phyloP scores from a whole-genome alignment of 2,329 filamentous ascomycete genomes.

The Epichloe aotearoae region DNA sequence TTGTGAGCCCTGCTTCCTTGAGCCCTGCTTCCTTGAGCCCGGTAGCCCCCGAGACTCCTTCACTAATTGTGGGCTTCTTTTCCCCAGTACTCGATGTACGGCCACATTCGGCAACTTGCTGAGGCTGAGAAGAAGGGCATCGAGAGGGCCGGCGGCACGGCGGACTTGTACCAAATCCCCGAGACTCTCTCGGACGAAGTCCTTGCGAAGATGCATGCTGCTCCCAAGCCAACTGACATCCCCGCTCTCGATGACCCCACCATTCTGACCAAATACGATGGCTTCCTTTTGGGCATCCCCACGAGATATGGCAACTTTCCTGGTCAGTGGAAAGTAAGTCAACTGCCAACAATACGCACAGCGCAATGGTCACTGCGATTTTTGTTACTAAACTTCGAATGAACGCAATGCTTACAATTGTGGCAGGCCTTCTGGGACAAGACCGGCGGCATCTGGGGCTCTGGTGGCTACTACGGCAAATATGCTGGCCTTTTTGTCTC shows the following conservation, averaged over 20 bases:
- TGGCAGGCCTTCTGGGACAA: conserved; percentile 65
- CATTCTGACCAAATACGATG: conserved; percentile 65
- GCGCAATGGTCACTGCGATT: neutral
- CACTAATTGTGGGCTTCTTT: neutral
- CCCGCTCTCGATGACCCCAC: conserved; percentile 45
- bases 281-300: conserved; percentile 83
- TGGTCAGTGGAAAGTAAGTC: conserved; percentile 67
- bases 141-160: conserved; percentile 70
- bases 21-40: conserved; percentile 2
- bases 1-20: conserved; percentile 40
- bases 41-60: no score
- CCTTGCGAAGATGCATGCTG: conserved; percentile 81
- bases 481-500: conserved; percentile 83
- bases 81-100: conserved; percentile 78
- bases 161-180: conserved; percentile 71
- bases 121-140: conserved; percentile 86
- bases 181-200: conserved; percentile 83
- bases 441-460: conserved; percentile 72
- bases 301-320: conserved; percentile 97
- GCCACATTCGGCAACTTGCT: conserved; percentile 74
- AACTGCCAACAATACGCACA: neutral
- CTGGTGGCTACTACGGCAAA: conserved; percentile 72
- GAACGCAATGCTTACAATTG: neutral
- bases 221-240: conserved; percentile 56
- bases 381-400: no score